Evolutionary conservation across 805 yeast genomes (phyloP).

Genomic region (Candida railenensis): DNA sequence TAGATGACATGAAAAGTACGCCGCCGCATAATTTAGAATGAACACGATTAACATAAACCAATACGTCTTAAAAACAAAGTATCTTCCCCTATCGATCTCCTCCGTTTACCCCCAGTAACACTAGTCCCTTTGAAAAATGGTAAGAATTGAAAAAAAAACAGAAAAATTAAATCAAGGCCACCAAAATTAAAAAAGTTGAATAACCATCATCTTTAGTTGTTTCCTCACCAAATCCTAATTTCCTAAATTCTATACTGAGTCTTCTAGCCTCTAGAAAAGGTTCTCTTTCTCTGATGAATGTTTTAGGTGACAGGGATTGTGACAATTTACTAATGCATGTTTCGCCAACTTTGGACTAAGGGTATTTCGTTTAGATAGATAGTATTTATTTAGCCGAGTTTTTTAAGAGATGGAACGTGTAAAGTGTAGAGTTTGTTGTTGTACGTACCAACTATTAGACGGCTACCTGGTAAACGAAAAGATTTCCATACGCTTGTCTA

Average conservation of each 20-base stretch:
- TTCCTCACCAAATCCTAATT: neutral
- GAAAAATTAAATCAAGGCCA: neutral
- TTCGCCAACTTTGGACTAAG: conserved; percentile 7
- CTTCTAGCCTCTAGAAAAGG: conserved; percentile 1
- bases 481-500: neutral
- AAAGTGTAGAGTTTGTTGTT: too few species aligned
- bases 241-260: neutral
- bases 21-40: neutral
- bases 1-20: too few species aligned
- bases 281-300: conserved; percentile 1
- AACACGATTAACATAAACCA: neutral
- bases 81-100: conserved; percentile 1
- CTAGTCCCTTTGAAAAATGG: neutral
- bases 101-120: neutral
- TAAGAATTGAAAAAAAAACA: neutral
- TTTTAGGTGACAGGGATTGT: conserved; percentile 1
- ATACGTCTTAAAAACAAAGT: neutral
- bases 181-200: neutral
- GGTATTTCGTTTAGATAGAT: conserved; percentile 4
- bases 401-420: too few species aligned
- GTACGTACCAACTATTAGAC: too few species aligned
- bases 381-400: neutral
- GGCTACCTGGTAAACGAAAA: neutral
- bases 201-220: neutral
- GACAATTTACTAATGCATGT: conserved; percentile 4